These are phyloP conservation scores for Astragalus glycyphyllos DNA, from an alignment of 306 rosid species.

Conservation along the genomic window DNA sequence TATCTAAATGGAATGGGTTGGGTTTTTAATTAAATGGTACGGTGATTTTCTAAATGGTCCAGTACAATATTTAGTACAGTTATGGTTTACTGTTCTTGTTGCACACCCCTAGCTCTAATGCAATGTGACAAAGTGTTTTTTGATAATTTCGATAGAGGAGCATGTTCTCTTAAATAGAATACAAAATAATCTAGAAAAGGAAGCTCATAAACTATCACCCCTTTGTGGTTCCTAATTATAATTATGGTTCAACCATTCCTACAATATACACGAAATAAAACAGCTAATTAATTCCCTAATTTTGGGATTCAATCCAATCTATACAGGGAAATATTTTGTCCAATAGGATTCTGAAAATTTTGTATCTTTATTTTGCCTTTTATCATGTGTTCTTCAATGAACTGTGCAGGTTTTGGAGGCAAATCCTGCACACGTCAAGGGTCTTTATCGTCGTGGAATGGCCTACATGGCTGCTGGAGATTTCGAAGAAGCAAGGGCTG, in stretches of 20 bases:
- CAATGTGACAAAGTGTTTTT: not conserved
- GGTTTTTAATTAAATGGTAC: too few species aligned
- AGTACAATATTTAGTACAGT: too few species aligned
- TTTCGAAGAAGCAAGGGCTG: conserved; percentile 86
- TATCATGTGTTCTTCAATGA: conserved; percentile 37
- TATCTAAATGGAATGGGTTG: too few species aligned
- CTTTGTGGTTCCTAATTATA: not conserved
- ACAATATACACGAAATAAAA: not conserved
- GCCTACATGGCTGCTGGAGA: conserved; percentile 87
- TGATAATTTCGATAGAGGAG: not conserved
- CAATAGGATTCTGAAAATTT: not conserved
- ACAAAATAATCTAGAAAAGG: not conserved
- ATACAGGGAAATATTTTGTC: not conserved
- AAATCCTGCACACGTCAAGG: conserved; percentile 88
- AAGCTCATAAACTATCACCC: not conserved
- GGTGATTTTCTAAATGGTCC: too few species aligned
- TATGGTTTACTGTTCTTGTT: too few species aligned
- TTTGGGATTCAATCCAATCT: not conserved
- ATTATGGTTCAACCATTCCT: not conserved
- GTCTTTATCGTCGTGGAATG: conserved; percentile 98
- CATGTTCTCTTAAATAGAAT: not conserved
- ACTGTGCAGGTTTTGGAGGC: conserved; percentile 81
- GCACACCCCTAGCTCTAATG: too few species aligned
- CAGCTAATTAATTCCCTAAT: not conserved
- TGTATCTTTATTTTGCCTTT: conserved; percentile 22